A percentile compares a stretch with the other conserved stretches of the same genome.
Evolutionary conservation across 73 alveolate species (phyloP).

Genomic region (Durusdinium trenchii): DNA sequence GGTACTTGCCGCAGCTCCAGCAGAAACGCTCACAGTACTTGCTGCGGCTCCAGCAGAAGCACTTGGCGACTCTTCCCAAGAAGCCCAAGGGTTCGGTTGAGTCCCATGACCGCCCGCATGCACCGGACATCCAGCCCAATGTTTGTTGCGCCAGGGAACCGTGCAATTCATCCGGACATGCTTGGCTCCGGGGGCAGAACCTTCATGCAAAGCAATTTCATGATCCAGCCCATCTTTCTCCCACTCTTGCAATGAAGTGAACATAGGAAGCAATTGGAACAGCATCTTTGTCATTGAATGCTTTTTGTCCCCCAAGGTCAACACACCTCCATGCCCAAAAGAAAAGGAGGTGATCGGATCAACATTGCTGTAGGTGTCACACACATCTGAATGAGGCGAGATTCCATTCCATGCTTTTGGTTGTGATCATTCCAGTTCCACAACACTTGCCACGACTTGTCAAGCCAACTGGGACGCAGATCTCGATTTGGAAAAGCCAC

Average conservation of each 20-base stretch:
- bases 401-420: neutral
- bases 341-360: constrained; percentile 9
- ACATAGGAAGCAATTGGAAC: neutral
- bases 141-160: neutral
- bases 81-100: no score
- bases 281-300: no score
- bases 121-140: neutral
- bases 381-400: neutral
- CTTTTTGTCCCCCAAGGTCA: no score
- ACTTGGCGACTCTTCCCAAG: neutral
- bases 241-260: neutral
- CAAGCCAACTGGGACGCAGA: neutral
- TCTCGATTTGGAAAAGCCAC: neutral
- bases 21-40: neutral
- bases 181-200: neutral
- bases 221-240: neutral
- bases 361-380: neutral
- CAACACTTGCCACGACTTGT: constrained; percentile 40
- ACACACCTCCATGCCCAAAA: no score
- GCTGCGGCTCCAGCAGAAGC: neutral
- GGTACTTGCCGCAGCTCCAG: neutral
- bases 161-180: neutral
- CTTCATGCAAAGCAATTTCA: neutral
- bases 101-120: neutral
- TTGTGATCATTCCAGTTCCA: constrained; percentile 26